Conservation (phyloP, 139 green algal species). For the Gonium pectorale region DNA sequence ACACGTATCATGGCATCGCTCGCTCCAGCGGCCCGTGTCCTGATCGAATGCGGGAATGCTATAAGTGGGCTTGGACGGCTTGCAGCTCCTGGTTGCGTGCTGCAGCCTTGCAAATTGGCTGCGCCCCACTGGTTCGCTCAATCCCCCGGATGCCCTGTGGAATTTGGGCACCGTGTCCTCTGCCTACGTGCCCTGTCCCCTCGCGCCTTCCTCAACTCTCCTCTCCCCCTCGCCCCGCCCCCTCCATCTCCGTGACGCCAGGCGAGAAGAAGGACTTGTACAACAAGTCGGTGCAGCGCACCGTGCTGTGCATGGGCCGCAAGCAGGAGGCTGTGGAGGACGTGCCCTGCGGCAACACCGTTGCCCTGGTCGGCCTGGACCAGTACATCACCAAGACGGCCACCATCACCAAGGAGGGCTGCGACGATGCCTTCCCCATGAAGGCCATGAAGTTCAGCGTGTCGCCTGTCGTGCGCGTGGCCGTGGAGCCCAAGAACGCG, state of each 20-base stretch:
- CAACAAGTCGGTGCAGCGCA: constrained; percentile 98
- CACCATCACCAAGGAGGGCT: constrained; percentile 91
- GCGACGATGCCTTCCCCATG: constrained; percentile 94
- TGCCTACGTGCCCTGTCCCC: constrained; percentile 95
- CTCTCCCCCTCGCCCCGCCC: not conserved
- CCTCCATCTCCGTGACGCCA: not conserved
- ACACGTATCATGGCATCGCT: too few species aligned
- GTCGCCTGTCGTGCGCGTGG: constrained; percentile 92
- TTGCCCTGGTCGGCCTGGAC: constrained; percentile 97
- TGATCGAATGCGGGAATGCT: not conserved
- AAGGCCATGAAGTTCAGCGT: constrained; percentile 99
- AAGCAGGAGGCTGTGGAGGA: constrained; percentile 98
- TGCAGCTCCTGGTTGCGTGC: too few species aligned
- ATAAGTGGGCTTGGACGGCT: too few species aligned
- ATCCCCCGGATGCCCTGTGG: too few species aligned
- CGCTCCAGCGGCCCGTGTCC: too few species aligned
- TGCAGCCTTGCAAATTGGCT: too few species aligned
- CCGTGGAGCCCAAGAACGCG: constrained; percentile 89
- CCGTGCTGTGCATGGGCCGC: constrained; percentile 99
- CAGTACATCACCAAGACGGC: constrained; percentile 99
- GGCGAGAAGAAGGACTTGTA: constrained; percentile 99
- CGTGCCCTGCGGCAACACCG: constrained; percentile 98
- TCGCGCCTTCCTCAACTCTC: not conserved
- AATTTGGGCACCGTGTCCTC: constrained; percentile 99
- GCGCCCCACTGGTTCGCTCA: too few species aligned